Evolutionary conservation across 192 early-diverging fungal genomes (phyloP), one percentile per base, ranked within the genome.

Genomic region (Jimgerdemannia flammicorona): DNA sequence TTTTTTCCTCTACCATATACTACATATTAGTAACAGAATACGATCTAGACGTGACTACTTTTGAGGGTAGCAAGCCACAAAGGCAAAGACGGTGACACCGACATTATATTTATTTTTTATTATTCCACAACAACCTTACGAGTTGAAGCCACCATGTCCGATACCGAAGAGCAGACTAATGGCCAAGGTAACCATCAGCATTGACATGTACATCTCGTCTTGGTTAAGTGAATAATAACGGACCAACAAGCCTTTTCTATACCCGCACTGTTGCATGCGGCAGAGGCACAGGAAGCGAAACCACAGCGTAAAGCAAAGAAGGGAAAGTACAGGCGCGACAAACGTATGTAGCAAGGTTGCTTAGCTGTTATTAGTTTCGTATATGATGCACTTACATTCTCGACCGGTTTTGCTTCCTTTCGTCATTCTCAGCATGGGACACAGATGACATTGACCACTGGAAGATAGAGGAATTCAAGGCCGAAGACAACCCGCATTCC

Each of bases 371-470:
- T 77, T 64, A 17, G 18, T 20, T 76, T 18, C 44, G 8, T 9
- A 17, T 43, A 70, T 72, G 18, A 17, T 71, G 64, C 41, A 10
- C 1, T 39, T 17, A 75, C 59, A 9, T 10, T 70, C 7, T 42
- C 59, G 1, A 19, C 19, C 40, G 64, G 70, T 18, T 75, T 29
- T 18, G 42, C 39, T 8, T 10, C 41, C 43, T 39, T 75, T 75
- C n/a, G 18, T 39, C 14, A 44, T 75, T 29, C 29, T 29, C 29
- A 91, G 89, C 95, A 40, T 96, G 95, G 94, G 95, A 96, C 77
- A 95, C 93, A 10, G 93, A 95, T 72, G 94, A 94, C 76, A 97
- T 95, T 81, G 92, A 97, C 86, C 90, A 97, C 76, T 97, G 96
- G 92, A 95, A 94, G 84, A 91, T 98, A 64, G 93, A 96, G 3